Percentiles rank a stretch among this genome's conserved stretches.
These are phyloP conservation scores for Termitomyces bulborhizus DNA, from an alignment of 768 basidiomycete species.

Conservation along the genomic window DNA sequence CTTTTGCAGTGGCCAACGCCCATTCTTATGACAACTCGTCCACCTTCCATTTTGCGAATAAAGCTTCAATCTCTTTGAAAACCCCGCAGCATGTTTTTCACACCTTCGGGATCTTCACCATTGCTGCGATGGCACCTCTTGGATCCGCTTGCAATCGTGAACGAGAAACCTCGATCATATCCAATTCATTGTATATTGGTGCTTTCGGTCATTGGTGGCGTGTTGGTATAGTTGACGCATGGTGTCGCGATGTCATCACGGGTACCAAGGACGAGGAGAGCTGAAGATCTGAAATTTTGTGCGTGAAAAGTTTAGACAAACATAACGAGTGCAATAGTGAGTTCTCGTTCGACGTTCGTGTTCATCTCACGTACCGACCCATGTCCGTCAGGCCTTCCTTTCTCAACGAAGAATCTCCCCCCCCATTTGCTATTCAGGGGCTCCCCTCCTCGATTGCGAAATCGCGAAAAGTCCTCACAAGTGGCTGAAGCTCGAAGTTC, in stretches of 20 bases:
- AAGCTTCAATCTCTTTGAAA: constrained; percentile 86
- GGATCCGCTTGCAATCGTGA: constrained; percentile 30
- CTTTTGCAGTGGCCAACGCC: constrained; percentile 20
- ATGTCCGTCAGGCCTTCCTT: constrained; percentile 37
- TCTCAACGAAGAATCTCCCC: constrained; percentile 26
- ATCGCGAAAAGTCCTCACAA: constrained; percentile 50
- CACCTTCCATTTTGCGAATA: constrained; percentile 84
- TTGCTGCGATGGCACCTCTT: constrained; percentile 60
- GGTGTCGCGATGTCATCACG: constrained; percentile 66
- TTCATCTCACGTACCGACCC: constrained; percentile 1
- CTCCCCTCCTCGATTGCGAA: constrained; percentile 50
- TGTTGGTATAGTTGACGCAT: constrained; percentile 74
- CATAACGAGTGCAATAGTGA: constrained; percentile 63
- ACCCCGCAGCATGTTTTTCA: constrained; percentile 88
- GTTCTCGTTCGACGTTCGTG: constrained; percentile 13
- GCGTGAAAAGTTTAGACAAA: constrained; percentile 67
- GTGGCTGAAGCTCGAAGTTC: constrained; percentile 46
- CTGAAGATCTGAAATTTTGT: constrained; percentile 73
- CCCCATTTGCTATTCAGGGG: constrained; percentile 29
- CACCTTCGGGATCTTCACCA: constrained; percentile 80
- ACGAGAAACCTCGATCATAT: constrained; percentile 45
- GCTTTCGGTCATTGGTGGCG: constrained; percentile 92
- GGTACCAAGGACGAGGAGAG: constrained; percentile 64
- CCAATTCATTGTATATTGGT: constrained; percentile 87
- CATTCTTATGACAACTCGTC: constrained; percentile 31